Conservation (phyloP, 495 filamentous ascomycete species). For the Letharia columbiana region DNA sequence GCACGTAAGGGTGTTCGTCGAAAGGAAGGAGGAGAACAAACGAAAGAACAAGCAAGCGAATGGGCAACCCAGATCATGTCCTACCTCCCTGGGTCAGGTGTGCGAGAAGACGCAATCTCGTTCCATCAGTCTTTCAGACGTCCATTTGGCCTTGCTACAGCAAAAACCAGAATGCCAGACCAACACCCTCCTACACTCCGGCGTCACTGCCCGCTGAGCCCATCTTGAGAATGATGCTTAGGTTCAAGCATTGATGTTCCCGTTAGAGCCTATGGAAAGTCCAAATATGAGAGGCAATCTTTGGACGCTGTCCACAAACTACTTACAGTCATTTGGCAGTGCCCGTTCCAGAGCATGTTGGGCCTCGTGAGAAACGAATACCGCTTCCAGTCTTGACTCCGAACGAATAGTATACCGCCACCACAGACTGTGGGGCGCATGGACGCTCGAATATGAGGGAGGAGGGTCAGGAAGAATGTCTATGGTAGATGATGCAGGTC, state of each 20-base stretch:
- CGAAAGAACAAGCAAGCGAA: too few species aligned
- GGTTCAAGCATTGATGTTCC: neutral
- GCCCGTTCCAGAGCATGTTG: neutral
- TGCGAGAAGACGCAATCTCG: too few species aligned
- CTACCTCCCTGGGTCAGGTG: too few species aligned
- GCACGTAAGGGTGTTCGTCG: too few species aligned
- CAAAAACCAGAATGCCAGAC: neutral
- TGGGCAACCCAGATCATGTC: too few species aligned
- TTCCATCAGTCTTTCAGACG: too few species aligned
- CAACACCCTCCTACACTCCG: neutral
- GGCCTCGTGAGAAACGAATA: neutral
- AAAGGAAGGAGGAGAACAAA: too few species aligned
- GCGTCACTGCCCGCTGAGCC: neutral
- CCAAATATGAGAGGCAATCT: neutral
- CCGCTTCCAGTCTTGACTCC: neutral
- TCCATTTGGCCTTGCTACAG: too few species aligned
- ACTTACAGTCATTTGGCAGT: neutral
- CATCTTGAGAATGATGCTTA: neutral
- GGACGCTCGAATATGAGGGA: neutral
- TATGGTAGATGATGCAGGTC: neutral
- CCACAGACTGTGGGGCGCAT: neutral
- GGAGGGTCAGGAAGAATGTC: neutral
- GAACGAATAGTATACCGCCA: neutral
- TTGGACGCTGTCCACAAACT: neutral
- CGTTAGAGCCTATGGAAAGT: neutral